A percentile compares a stretch with the other conserved stretches of the same genome.
Evolutionary conservation across 2,329 filamentous ascomycete genomes (phyloP).

Genomic region (Sporothrix brasiliensis): DNA sequence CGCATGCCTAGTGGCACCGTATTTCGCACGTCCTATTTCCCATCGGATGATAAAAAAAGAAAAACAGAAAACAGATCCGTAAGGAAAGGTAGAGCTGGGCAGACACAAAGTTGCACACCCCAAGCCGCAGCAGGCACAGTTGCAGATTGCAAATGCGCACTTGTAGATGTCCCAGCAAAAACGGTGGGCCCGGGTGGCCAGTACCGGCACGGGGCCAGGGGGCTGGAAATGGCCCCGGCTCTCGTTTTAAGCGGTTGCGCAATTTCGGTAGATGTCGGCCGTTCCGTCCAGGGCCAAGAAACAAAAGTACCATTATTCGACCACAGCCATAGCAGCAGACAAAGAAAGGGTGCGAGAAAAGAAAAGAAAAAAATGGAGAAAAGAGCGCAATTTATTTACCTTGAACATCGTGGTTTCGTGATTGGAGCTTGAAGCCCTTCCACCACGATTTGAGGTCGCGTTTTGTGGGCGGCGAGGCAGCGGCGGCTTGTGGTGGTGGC

Average conservation of each 20-base stretch:
- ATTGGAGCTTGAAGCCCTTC: conserved; percentile 84
- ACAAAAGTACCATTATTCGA: neutral
- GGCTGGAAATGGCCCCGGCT: neutral
- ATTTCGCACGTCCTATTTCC: conserved; percentile 2
- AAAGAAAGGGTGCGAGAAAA: neutral
- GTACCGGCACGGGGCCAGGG: neutral
- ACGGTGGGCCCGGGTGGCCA: neutral
- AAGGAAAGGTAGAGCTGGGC: neutral
- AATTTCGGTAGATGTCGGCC: conserved; percentile 18
- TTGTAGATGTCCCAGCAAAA: neutral
- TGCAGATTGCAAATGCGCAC: neutral
- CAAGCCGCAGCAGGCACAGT: neutral
- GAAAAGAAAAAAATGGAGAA: neutral
- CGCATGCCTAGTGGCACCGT: conserved; percentile 28
- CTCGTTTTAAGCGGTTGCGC: conserved; percentile 21
- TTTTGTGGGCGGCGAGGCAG: conserved; percentile 75
- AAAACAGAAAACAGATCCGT: neutral
- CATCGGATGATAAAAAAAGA: conserved; percentile 16
- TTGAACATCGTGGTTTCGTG: conserved; percentile 55
- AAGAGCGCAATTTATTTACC: conserved; percentile 33
- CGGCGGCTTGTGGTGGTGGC: conserved; percentile 41
- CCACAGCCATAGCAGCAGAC: neutral
- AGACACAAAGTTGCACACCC: neutral
- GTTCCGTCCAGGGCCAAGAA: conserved; percentile 2
- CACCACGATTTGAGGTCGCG: conserved; percentile 94